phyloP scores from a whole-genome alignment of 1,284 basidiomycete species.

The Wolfiporia cocos region DNA sequence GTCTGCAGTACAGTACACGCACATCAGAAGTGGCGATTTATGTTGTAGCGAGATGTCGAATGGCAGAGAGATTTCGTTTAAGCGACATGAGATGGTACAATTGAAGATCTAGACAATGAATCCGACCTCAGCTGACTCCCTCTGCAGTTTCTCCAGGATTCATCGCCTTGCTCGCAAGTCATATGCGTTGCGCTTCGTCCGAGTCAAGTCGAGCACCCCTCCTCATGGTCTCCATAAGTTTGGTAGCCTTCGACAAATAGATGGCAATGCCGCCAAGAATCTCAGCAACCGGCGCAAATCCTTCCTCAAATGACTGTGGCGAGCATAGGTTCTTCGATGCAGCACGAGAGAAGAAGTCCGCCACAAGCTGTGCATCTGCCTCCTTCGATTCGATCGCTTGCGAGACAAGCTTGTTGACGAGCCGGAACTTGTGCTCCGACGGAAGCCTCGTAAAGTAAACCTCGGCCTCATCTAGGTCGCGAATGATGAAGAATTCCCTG shows the following conservation, averaged over 20 bases:
- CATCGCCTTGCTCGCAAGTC: slow-evolving; percentile 52
- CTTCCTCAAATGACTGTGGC: slow-evolving; percentile 48
- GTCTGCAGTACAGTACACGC: no score
- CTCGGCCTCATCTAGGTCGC: slow-evolving; percentile 83
- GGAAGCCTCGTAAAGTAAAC: slow-evolving; percentile 76
- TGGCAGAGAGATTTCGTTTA: no score
- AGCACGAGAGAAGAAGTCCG: slow-evolving; percentile 57
- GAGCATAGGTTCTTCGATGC: slow-evolving; percentile 51
- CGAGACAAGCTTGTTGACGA: slow-evolving; percentile 74
- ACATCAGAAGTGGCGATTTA: no score
- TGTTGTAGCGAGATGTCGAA: no score
- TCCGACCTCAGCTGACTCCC: no score
- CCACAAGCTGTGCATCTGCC: slow-evolving; percentile 76
- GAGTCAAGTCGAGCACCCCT: slow-evolving; percentile 50
- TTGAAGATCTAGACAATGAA: no score
- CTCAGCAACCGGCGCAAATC: slow-evolving; percentile 63
- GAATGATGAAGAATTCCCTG: slow-evolving; percentile 73
- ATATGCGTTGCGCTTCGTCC: slow-evolving; percentile 49
- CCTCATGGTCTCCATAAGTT: slow-evolving; percentile 69
- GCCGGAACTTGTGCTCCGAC: slow-evolving; percentile 49
- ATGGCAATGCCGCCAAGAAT: slow-evolving; percentile 82
- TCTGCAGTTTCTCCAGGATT: no score
- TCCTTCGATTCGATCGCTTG: slow-evolving; percentile 77
- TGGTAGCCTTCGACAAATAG: slow-evolving; percentile 84
- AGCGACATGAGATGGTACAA: no score